Evolutionary conservation across 148 eudicot species (phyloP), one percentile per base, ranked within the genome.

Genomic region (Gaultheria prostrata): DNA sequence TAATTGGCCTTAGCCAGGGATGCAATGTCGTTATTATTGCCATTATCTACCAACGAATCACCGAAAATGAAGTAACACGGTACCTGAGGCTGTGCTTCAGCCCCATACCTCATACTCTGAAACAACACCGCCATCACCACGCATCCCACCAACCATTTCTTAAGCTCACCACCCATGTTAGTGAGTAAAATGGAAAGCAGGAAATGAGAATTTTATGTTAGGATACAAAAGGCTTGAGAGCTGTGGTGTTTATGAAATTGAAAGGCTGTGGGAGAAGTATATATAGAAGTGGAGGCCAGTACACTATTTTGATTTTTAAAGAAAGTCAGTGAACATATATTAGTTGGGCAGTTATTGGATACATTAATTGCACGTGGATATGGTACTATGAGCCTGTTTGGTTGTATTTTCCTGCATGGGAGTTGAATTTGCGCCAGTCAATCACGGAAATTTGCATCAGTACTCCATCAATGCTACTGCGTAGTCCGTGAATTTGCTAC

Each of bases 11-110:
- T 90, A 8, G 95, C 95, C 84, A 94, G 81, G 0, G 98, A 91
- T 10, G 86, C 87, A 53, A 94, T 91, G 69, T 85, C 76, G 15
- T 94, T 94, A 69, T 94, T 94, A 67, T 94, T 94, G 0, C 98
- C 98, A 83, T 91, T 94, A 79, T 94, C 98, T 10, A 94, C 98
- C 84, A 94, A 88, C 0, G 98, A 94, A 71, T 94, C 98, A 14
- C 95, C 95, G 61, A 92, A 93, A 9, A 93, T 86, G 74, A 89
- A 94, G 87, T 87, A 67, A 30, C 72, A 67, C 0, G 72, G 72
- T 30, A 90, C 92, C 70, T 91, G 88, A 0, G 95, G 93, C 10
- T 76, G 87, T 33, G 81, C 92, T 83, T 80, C 14, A 85, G 83
- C 24, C 83, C 72, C 77, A 17, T 72, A 35, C 49, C 76, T 17